phyloP scores from a whole-genome alignment of 148 eudicot species.

The Oxyria digyna region DNA sequence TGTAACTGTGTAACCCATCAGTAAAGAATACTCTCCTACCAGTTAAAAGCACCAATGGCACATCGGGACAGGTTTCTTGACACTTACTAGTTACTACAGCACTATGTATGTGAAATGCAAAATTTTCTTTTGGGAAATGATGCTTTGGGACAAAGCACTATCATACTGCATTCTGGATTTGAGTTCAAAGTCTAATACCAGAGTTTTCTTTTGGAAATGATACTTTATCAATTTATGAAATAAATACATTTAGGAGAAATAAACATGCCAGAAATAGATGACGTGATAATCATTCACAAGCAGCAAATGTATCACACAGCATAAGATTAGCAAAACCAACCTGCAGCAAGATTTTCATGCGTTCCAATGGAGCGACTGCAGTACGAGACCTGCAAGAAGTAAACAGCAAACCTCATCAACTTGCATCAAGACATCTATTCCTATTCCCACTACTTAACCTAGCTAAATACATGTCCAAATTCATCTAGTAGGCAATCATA shows the following conservation, averaged over 20 bases:
- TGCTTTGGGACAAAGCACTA: not conserved
- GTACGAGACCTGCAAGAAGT: constrained; percentile 61
- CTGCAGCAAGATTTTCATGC: constrained; percentile 82
- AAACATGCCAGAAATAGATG: not conserved
- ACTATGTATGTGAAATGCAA: not conserved
- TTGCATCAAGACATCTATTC: not conserved
- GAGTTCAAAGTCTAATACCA: not conserved
- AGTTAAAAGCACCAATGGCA: not conserved
- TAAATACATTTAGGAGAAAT: not conserved
- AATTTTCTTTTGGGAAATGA: not conserved
- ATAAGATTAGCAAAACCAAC: constrained; percentile 20
- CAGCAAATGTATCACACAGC: not conserved
- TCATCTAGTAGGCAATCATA: not conserved
- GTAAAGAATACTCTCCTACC: not conserved
- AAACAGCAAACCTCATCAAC: not conserved
- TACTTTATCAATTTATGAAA: not conserved
- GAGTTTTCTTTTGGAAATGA: too few relatives aligned
- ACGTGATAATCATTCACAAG: not conserved
- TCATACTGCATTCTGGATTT: not conserved
- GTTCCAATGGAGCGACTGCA: constrained; percentile 85
- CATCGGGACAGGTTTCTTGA: not conserved
- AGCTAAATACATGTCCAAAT: not conserved
- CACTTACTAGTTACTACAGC: not conserved
- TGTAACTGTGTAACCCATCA: not conserved
- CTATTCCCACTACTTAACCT: not conserved